A percentile compares a stretch with the other conserved stretches of the same genome.
Conservation (phyloP, 140 eudicot genomes). For the Flaveria floridana region DNA sequence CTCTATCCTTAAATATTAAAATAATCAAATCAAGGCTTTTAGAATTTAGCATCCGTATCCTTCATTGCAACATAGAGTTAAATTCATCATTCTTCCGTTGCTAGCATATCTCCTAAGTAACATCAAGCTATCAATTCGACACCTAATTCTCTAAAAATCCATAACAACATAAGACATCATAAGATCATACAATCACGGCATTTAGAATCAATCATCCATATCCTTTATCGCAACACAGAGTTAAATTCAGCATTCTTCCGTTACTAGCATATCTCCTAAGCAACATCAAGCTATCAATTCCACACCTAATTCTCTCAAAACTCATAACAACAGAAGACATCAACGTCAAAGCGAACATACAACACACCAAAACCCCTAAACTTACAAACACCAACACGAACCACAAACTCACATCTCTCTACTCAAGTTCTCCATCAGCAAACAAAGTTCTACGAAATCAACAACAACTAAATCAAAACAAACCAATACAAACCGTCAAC, state of each 20-base stretch:
- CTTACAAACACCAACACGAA: slow-evolving; percentile 9
- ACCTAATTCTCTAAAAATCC: slow-evolving; percentile 8
- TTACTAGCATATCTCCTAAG: not conserved
- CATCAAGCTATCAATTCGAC: slow-evolving; percentile 15
- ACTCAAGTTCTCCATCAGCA: not conserved
- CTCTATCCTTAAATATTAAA: not conserved
- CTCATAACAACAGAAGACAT: slow-evolving; percentile 2
- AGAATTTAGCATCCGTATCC: not conserved
- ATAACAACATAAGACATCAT: slow-evolving; percentile 10
- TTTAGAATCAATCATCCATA: slow-evolving; percentile 13
- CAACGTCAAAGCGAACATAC: slow-evolving; percentile 7
- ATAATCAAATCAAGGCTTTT: not conserved
- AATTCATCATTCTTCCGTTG: slow-evolving; percentile 11
- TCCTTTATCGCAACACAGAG: slow-evolving; percentile 7
- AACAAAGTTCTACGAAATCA: not conserved
- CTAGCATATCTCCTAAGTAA: not conserved
- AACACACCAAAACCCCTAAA: slow-evolving; percentile 19
- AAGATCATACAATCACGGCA: not conserved
- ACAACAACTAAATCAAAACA: slow-evolving; percentile 22
- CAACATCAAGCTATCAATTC: slow-evolving; percentile 10
- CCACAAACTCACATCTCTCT: slow-evolving; percentile 23
- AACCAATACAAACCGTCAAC: not conserved
- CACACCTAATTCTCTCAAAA: slow-evolving; percentile 17
- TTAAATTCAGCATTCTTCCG: slow-evolving; percentile 16
- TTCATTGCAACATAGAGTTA: slow-evolving; percentile 14